Evolutionary conservation across 2,329 filamentous ascomycete genomes (phyloP), one percentile per base, ranked within the genome.

Genomic region (Aureobasidium vineae): DNA sequence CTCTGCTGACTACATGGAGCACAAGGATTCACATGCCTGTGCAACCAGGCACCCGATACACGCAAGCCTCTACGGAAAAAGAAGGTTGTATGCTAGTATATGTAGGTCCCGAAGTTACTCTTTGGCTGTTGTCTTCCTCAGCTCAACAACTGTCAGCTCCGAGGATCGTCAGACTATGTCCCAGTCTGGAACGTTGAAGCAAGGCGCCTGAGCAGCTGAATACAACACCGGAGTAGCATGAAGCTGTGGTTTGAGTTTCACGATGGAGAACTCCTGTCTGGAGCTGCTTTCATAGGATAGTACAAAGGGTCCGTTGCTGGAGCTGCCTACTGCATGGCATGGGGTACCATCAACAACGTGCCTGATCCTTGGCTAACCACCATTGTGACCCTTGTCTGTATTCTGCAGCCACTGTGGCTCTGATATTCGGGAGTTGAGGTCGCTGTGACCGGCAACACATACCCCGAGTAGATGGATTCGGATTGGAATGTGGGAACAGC

Each of bases 381-480:
- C 26, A 45, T 45, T n/a, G 4, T 45, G 5, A 45, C 40, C 23
- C 54, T 45, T 59, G 54, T 59, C 38, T 19, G 16, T 59, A 16
- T 45, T 19, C 40, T 59, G 54, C 40, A 43, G 54, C 54, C 54
- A 31, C 54, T 59, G 54, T 59, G 54, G 23, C 40, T 45, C 36
- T n/a, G 15, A 31, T 33, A 59, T 26, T 59, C 54, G 40, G 16
- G n/a, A 59, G 40, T 59, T 43, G 54, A 43, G 54, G 54, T 26
- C 7, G 43, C 26, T 59, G 23, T 59, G 54, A 45, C 19, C 21
- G 23, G 40, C 54, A 31, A 59, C 40, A 59, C 54, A 59, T n/a
- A 10, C 26, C 54, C 5, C 26, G 40, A 21, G 16, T 15, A 19
- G 33, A 59, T 45, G 19, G 16, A 16, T 31, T 45, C 8, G 40